phyloP scores from a whole-genome alignment of 2,329 filamentous ascomycete species.

The Diplodia corticola region DNA sequence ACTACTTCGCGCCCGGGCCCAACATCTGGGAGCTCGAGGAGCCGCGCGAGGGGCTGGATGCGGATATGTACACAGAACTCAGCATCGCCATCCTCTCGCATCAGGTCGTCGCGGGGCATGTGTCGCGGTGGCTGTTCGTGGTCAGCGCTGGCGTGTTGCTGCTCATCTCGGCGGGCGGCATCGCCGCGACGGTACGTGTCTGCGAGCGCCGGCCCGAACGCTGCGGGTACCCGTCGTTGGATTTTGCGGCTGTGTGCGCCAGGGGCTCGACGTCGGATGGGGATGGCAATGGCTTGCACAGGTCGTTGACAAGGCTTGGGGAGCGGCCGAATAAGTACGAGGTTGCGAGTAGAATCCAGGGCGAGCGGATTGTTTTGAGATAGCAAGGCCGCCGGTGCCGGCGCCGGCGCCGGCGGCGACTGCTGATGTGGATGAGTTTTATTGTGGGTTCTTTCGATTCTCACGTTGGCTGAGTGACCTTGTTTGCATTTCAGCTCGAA shows the following conservation, averaged over 20 bases:
- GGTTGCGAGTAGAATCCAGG: not conserved
- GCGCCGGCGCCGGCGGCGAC: not conserved
- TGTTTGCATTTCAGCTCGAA: too few relatives aligned
- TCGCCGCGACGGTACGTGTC: not conserved
- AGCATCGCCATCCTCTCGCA: constrained; percentile 9
- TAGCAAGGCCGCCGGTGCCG: not conserved
- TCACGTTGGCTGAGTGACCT: too few relatives aligned
- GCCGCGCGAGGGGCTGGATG: not conserved
- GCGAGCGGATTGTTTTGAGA: constrained; percentile 6
- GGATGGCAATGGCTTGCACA: not conserved
- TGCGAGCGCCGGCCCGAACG: not conserved
- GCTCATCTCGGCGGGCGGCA: not conserved
- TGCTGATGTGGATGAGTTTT: not conserved
- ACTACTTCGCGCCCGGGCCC: not conserved
- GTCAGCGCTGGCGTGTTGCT: not conserved
- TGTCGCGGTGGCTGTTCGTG: not conserved
- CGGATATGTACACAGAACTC: constrained; percentile 13
- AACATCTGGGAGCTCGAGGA: not conserved
- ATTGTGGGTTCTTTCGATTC: not conserved
- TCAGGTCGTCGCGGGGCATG: constrained; percentile 3
- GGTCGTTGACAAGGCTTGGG: not conserved
- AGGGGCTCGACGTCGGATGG: not conserved
- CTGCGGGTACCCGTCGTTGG: constrained; percentile 4
- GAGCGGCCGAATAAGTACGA: constrained; percentile 8
- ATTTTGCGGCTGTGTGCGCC: constrained; percentile 9